Conservation (phyloP, 139 green algal species). For the Tetraselmis striata region DNA sequence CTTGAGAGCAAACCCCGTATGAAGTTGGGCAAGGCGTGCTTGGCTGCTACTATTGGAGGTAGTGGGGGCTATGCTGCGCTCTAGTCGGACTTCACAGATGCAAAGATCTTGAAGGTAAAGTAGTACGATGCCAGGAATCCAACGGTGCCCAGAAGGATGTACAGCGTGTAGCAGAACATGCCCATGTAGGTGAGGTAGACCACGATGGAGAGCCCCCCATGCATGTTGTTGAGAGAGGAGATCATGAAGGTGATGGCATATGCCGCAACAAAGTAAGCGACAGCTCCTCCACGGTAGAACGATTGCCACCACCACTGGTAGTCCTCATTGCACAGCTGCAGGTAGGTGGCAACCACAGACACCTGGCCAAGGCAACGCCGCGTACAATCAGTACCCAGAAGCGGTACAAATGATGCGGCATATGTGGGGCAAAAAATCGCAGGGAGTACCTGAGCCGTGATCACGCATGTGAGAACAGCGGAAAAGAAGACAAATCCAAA, state of each 20-base stretch:
- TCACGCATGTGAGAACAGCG: constrained; percentile 71
- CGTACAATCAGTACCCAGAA: too few relatives aligned
- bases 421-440: too few relatives aligned
- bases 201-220: constrained; percentile 64
- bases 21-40: too few relatives aligned
- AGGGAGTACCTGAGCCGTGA: constrained; percentile 84
- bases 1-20: too few relatives aligned
- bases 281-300: not conserved
- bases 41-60: too few relatives aligned
- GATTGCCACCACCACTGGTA: constrained; percentile 84
- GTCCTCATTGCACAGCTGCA: constrained; percentile 89
- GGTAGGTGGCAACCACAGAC: constrained; percentile 26
- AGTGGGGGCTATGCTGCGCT: too few relatives aligned
- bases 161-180: constrained; percentile 68
- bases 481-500: constrained; percentile 88
- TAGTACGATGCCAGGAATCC: constrained; percentile 62
- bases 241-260: constrained; percentile 56
- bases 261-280: not conserved
- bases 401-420: too few relatives aligned
- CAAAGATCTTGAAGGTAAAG: constrained; percentile 52
- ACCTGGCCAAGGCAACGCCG: too few relatives aligned
- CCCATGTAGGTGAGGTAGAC: constrained; percentile 84
- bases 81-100: constrained; percentile 46
- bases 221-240: constrained; percentile 55
- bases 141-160: constrained; percentile 73